Evolutionary conservation across 306 rosid species (phyloP), one percentile per base, ranked within the genome.

Genomic region (Fagus sylvatica): DNA sequence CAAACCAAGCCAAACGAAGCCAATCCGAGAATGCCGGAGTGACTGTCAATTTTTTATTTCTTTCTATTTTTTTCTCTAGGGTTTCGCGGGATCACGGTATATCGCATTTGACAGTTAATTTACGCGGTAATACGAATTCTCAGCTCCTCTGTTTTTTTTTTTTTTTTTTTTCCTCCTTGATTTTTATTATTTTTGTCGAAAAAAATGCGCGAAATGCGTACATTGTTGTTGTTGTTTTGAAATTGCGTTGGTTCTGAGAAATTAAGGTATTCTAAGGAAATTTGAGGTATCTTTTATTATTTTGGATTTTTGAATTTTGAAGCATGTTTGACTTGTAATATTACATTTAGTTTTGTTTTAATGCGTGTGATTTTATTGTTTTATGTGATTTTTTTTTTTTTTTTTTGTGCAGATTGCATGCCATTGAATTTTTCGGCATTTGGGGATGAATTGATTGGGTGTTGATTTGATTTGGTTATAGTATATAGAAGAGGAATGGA

Each of bases 101-200:
- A 4, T 33, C 56, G 1, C 69, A 53, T 41, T 36, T 33, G 56
- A 77, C 78, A 78, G 70, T 73, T 87, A 69, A 32, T 42, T 86
- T 82, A n/a, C 79, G 49, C 56, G 91, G 89, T 87, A 83, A 79
- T 79, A 89, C 91, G 89, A 78, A 56, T 82, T 84, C 74, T 79
- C 61, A 73, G 96, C 81, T 69, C 4, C 64, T 53, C 36, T n/a
- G 28, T 53, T 11, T 51, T 17, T 60, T 39, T 61, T 16, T 41
- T 11, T 1, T 59, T 17, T 34, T 59, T 73, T 34, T 59, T 74
- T 41, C 42, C 36, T 53, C 55, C 32, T 74, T 34, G 12, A 9
- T 34, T 34, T 62, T 13, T 11, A 49, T 15, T 73, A 15, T 32
- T 59, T 53, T 40, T 15, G 74, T 30, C 41, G 28, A 22, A 22